Percentiles rank a stretch among this genome's conserved stretches.
Conservation (phyloP, 2,329 filamentous ascomycete species). For the Thermothelomyces thermophilus region DNA sequence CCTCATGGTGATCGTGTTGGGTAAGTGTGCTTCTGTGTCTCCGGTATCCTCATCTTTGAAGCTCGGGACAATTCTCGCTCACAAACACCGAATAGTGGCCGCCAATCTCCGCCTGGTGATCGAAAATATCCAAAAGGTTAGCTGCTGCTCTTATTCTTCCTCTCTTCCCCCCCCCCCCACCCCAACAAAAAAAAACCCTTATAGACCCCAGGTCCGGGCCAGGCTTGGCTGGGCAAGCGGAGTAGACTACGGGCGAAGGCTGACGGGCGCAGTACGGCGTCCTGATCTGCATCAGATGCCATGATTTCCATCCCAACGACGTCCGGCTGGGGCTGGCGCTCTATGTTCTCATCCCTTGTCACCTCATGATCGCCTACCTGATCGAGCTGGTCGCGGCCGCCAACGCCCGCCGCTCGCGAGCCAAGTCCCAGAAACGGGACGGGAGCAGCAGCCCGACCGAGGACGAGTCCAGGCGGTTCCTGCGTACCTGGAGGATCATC, state of each 20-base stretch:
- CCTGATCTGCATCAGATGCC: conserved; percentile 82
- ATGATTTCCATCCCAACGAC: conserved; percentile 78
- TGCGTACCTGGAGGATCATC: conserved; percentile 71
- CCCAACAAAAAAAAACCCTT: too few species aligned
- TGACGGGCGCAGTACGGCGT: conserved; percentile 68
- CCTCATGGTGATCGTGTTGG: conserved; percentile 86
- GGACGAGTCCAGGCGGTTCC: conserved; percentile 60
- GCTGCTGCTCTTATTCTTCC: not conserved
- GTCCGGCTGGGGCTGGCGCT: conserved; percentile 67
- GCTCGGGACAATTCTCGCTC: not conserved
- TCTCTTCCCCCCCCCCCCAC: too few species aligned
- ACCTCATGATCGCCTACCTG: conserved; percentile 82
- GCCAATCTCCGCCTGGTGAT: conserved; percentile 92
- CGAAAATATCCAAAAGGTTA: conserved; percentile 89
- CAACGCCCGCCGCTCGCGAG: conserved; percentile 65
- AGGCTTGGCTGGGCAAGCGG: too few species aligned
- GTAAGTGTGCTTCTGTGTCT: conserved; percentile 44
- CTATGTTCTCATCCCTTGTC: conserved; percentile 82
- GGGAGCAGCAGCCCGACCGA: conserved; percentile 50
- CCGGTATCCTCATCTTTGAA: not conserved
- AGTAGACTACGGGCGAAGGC: not conserved
- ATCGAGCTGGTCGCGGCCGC: conserved; percentile 80
- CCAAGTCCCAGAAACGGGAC: conserved; percentile 43
- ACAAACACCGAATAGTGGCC: conserved; percentile 54
- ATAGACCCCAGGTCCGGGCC: too few species aligned